These are phyloP conservation scores for Heritiera fomes DNA, from an alignment of 345 rosid genomes.

Conservation along the genomic window DNA sequence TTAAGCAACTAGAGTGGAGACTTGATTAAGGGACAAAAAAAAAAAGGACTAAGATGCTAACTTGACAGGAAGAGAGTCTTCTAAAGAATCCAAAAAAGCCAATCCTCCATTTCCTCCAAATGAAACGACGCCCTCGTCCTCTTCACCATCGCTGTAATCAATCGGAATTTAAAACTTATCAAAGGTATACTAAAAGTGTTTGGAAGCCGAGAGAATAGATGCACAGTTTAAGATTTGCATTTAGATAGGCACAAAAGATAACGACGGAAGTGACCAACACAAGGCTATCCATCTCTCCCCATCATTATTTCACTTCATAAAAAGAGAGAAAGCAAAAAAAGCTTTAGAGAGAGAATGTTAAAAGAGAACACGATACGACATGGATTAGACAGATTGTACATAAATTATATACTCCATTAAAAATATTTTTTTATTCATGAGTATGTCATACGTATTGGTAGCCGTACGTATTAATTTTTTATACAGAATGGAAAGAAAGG, in stretches of 20 bases:
- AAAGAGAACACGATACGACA: neutral
- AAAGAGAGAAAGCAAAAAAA: neutral
- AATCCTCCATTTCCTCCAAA: slow-evolving; percentile 25
- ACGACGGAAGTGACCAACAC: neutral
- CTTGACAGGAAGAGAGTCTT: slow-evolving; percentile 74
- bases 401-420: neutral
- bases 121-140: slow-evolving; percentile 39
- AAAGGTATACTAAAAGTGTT: neutral
- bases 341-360: neutral
- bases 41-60: slow-evolving; percentile 23
- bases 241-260: neutral
- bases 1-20: neutral
- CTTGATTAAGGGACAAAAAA: neutral
- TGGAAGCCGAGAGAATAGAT: neutral
- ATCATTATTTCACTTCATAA: neutral
- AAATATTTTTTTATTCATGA: neutral
- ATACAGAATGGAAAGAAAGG: neutral
- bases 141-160: slow-evolving; percentile 43
- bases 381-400: neutral
- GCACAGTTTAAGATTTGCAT: slow-evolving; percentile 2
- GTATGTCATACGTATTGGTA: neutral
- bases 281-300: neutral
- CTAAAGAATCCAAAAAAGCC: slow-evolving; percentile 42
- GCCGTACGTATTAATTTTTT: neutral
- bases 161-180: slow-evolving; percentile 1